phyloP scores from a whole-genome alignment of 192 early-diverging fungal genomes.

The Podila minutissima region DNA sequence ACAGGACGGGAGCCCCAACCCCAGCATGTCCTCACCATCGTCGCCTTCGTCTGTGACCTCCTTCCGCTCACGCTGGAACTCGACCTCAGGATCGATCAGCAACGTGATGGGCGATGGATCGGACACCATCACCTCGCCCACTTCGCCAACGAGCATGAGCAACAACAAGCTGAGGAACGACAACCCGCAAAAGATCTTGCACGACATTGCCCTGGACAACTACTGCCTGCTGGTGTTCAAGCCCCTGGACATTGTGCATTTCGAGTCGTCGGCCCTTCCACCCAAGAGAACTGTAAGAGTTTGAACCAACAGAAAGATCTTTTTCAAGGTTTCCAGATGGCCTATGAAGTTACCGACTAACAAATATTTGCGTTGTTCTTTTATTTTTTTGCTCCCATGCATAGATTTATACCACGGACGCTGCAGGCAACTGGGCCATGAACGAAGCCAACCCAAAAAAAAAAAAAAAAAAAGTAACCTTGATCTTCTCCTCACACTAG shows the following conservation, averaged over 20 bases:
- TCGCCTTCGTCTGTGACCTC: conserved; percentile 45
- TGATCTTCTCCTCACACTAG: neutral
- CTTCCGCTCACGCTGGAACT: conserved; percentile 46
- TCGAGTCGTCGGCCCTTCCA: conserved; percentile 59
- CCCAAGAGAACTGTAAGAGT: conserved; percentile 60
- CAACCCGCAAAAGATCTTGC: conserved; percentile 63
- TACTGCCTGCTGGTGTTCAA: conserved; percentile 79
- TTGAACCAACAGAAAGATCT: neutral
- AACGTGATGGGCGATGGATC: neutral
- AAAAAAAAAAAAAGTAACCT: neutral
- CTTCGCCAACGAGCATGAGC: neutral
- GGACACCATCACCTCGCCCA: conserved; percentile 1
- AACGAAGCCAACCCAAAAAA: conserved; percentile 34
- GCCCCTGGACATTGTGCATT: conserved; percentile 68
- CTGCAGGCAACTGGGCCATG: conserved; percentile 43
- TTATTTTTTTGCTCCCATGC: neutral
- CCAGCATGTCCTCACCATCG: conserved; percentile 32
- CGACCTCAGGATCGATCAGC: neutral
- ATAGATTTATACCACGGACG: conserved; percentile 50
- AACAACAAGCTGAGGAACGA: conserved; percentile 45
- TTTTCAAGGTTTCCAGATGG: neutral
- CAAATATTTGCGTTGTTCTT: too few species aligned
- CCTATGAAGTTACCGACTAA: neutral
- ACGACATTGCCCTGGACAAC: conserved; percentile 80
- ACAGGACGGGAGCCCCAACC: conserved; percentile 30